Evolutionary conservation across 768 basidiomycete species (phyloP).

Genomic region (Calvatia gigantea): DNA sequence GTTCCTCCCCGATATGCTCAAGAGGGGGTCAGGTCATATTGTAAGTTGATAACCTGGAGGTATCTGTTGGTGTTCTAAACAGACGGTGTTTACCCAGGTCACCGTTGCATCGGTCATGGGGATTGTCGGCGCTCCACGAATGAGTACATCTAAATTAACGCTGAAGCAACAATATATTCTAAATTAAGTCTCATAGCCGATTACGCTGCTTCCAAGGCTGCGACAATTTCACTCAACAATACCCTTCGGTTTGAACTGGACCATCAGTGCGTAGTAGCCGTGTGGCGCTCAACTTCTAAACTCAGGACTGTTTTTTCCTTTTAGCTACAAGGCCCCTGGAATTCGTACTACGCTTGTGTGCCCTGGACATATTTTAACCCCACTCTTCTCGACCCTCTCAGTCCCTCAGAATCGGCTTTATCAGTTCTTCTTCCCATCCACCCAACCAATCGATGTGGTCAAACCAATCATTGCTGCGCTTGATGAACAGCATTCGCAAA

Average conservation of each 20-base stretch:
- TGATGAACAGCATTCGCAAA: slow-evolving; percentile 74
- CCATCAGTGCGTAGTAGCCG: slow-evolving; percentile 43
- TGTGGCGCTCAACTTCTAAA: background rate
- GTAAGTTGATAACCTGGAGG: slow-evolving; percentile 37
- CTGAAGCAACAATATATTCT: background rate
- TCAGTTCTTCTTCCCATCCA: slow-evolving; percentile 74
- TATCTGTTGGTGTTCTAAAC: slow-evolving; percentile 10
- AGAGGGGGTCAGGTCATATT: slow-evolving; percentile 77
- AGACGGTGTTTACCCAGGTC: slow-evolving; percentile 42
- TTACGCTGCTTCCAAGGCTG: slow-evolving; percentile 92
- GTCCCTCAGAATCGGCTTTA: slow-evolving; percentile 49
- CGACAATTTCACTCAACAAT: slow-evolving; percentile 76
- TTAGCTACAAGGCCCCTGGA: slow-evolving; percentile 66
- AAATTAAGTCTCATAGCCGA: slow-evolving; percentile 49
- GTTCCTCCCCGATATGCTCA: slow-evolving; percentile 88
- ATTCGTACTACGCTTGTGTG: slow-evolving; percentile 88
- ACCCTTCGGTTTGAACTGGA: slow-evolving; percentile 88
- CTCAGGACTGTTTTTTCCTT: slow-evolving; percentile 12
- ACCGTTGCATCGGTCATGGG: slow-evolving; percentile 77
- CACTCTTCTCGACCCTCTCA: slow-evolving; percentile 63
- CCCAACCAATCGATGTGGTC: slow-evolving; percentile 71
- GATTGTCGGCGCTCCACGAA: slow-evolving; percentile 65
- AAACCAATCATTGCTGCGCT: slow-evolving; percentile 80
- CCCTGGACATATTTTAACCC: slow-evolving; percentile 77
- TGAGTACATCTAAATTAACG: slow-evolving; percentile 50